phyloP scores from a whole-genome alignment of 2,329 filamentous ascomycete genomes.

The Ceratocystis variospora region DNA sequence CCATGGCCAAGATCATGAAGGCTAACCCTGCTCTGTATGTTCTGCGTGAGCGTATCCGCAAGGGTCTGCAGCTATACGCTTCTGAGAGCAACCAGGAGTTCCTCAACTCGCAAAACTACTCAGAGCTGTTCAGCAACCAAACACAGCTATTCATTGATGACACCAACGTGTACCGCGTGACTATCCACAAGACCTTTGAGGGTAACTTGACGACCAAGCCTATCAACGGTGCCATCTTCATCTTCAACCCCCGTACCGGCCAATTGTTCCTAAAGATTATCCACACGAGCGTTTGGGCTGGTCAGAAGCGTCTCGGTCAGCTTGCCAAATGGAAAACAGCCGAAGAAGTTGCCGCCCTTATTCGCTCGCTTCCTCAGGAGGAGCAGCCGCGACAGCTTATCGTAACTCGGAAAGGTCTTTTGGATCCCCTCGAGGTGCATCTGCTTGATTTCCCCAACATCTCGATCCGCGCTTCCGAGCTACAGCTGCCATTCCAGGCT shows the following conservation, averaged over 20 bases:
- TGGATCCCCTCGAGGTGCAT: conserved; percentile 95
- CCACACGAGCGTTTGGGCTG: conserved; percentile 97
- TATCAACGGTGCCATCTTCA: conserved; percentile 99
- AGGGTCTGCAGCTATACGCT: conserved; percentile 93
- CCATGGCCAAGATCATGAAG: conserved; percentile 99
- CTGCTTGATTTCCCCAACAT: conserved; percentile 98
- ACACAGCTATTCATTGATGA: conserved; percentile 98
- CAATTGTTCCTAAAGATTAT: conserved; percentile 99
- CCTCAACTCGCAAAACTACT: conserved; percentile 98
- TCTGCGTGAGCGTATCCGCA: conserved; percentile 90
- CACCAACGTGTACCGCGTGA: conserved; percentile 97
- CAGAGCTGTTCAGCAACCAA: conserved; percentile 96
- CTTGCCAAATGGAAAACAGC: conserved; percentile 99
- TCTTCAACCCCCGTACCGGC: conserved; percentile 97
- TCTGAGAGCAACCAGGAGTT: conserved; percentile 99
- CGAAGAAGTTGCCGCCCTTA: conserved; percentile 96
- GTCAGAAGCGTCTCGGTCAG: conserved; percentile 96
- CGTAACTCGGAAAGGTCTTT: conserved; percentile 88
- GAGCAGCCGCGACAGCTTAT: conserved; percentile 98
- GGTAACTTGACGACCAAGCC: conserved; percentile 98
- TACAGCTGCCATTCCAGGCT: conserved; percentile 96
- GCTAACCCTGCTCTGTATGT: conserved; percentile 95
- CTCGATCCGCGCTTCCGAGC: conserved; percentile 89
- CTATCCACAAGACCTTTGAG: conserved; percentile 98
- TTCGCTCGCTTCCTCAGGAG: conserved; percentile 87